These are phyloP conservation scores for Schizophyllum commune DNA, from an alignment of 1,284 basidiomycete genomes.

Conservation along the genomic window DNA sequence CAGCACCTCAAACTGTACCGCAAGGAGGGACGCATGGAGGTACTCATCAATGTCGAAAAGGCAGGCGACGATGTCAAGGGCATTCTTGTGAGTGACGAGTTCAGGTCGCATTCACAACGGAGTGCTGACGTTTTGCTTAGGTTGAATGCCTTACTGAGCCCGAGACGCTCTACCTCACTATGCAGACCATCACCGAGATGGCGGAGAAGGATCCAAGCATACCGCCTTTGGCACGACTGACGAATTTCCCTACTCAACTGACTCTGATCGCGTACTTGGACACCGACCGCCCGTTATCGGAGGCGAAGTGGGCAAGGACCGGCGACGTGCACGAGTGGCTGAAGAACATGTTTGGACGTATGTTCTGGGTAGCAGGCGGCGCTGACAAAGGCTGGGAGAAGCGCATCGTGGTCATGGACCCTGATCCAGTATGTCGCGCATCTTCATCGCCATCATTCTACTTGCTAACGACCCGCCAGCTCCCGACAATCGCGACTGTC, in stretches of 20 bases:
- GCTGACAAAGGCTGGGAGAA: constrained; percentile 83
- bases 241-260: constrained; percentile 41
- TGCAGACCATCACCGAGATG: constrained; percentile 36
- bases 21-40: constrained; percentile 80
- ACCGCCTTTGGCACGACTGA: constrained; percentile 44
- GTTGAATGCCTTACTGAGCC: constrained; percentile 70
- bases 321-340: constrained; percentile 93
- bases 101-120: background rate
- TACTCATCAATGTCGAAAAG: constrained; percentile 54
- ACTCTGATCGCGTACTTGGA: constrained; percentile 71
- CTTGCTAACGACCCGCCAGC: constrained; percentile 34
- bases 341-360: constrained; percentile 77
- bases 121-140: constrained; percentile 27
- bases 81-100: constrained; percentile 51
- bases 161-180: constrained; percentile 59
- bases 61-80: constrained; percentile 59
- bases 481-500: constrained; percentile 85
- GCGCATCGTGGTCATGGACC: constrained; percentile 88
- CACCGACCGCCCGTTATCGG: constrained; percentile 79
- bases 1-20: constrained; percentile 77
- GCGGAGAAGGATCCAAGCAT: constrained; percentile 44
- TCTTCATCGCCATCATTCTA: constrained; percentile 8
- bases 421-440: constrained; percentile 73
- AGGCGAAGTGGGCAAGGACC: constrained; percentile 93
- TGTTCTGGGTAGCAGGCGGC: constrained; percentile 71